Conservation (phyloP, 306 rosid species). For the Begonia fuchsioides region DNA sequence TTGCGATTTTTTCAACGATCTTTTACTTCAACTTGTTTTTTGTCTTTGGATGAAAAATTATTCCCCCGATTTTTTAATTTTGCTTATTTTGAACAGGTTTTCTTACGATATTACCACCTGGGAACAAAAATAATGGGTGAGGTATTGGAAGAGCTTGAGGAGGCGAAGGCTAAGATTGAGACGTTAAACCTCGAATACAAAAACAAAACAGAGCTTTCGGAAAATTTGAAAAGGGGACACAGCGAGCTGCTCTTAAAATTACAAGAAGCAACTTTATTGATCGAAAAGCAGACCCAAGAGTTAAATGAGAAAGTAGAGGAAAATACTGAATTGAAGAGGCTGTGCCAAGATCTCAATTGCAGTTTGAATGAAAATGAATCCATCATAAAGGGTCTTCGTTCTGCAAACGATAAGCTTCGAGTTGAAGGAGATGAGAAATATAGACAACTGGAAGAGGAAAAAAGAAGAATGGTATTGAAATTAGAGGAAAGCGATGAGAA, state of each 20-base stretch:
- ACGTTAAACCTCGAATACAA: constrained; percentile 42
- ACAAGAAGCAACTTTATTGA: constrained; percentile 31
- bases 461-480: constrained; percentile 25
- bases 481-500: constrained; percentile 51
- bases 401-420: constrained; percentile 43
- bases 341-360: constrained; percentile 26
- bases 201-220: constrained; percentile 28
- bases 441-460: constrained; percentile 29
- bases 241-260: constrained; percentile 26
- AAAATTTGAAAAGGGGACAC: constrained; percentile 44
- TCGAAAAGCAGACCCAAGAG: constrained; percentile 44
- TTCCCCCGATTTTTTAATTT: neutral
- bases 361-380: constrained; percentile 31
- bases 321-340: constrained; percentile 10
- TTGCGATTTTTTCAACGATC: too few species aligned
- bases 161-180: constrained; percentile 47
- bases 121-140: constrained; percentile 32
- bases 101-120: neutral
- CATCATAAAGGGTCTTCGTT: constrained; percentile 32
- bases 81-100: neutral
- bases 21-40: too few species aligned
- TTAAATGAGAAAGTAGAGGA: constrained; percentile 34
- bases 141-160: constrained; percentile 50
- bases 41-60: too few species aligned
- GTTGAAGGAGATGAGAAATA: constrained; percentile 30